A percentile compares a stretch with the other conserved stretches of the same genome.
phyloP scores from a whole-genome alignment of 306 rosid genomes.

The Malus sieversii region DNA sequence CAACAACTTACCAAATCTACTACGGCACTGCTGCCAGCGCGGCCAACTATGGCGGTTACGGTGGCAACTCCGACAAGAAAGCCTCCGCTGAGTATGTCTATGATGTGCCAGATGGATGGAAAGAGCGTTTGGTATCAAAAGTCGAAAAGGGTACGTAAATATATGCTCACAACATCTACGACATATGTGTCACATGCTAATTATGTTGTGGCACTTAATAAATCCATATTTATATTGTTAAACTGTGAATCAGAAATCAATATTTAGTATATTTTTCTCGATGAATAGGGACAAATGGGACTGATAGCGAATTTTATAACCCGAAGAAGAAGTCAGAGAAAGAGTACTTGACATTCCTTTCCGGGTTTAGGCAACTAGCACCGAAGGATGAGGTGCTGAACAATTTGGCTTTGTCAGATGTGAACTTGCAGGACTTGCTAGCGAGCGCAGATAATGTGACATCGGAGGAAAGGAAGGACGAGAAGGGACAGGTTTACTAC shows the following conservation, averaged over 20 bases:
- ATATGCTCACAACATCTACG: not conserved
- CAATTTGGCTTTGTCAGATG: slow-evolving; percentile 74
- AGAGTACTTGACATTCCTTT: slow-evolving; percentile 65
- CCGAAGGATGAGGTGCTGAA: slow-evolving; percentile 62
- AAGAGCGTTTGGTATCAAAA: slow-evolving; percentile 78
- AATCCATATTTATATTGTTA: not conserved
- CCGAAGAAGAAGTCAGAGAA: slow-evolving; percentile 70
- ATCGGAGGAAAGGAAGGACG: slow-evolving; percentile 72
- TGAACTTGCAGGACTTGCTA: slow-evolving; percentile 70
- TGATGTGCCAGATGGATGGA: slow-evolving; percentile 82
- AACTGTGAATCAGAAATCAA: not conserved
- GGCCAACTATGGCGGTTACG: slow-evolving; percentile 79
- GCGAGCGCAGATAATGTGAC: slow-evolving; percentile 43
- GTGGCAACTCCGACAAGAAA: slow-evolving; percentile 72
- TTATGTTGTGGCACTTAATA: not conserved
- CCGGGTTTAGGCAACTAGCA: slow-evolving; percentile 63
- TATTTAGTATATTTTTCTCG: not conserved
- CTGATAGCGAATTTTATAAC: slow-evolving; percentile 81
- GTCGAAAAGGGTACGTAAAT: slow-evolving; percentile 59
- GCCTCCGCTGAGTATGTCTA: slow-evolving; percentile 76
- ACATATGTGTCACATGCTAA: not conserved
- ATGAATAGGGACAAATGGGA: slow-evolving; percentile 48
- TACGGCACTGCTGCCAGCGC: slow-evolving; percentile 95
- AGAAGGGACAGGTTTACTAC: slow-evolving; percentile 66
- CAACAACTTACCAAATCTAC: slow-evolving; percentile 46